Conservation (phyloP, 2,329 filamentous ascomycete species). For the Cladophialophora immunda region DNA sequence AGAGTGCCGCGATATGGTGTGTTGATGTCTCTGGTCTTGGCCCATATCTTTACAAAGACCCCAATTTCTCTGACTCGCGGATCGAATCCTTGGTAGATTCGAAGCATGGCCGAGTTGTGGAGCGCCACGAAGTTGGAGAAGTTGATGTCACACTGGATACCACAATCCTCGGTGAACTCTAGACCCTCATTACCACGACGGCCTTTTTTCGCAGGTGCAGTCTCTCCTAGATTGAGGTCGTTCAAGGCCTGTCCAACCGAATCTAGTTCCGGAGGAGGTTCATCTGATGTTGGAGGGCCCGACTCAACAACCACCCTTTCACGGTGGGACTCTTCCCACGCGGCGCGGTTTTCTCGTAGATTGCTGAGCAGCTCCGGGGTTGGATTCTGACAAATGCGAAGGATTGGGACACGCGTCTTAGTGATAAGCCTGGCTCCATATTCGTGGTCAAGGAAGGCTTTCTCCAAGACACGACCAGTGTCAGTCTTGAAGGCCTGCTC, state of each 20-base stretch:
- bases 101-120: constrained; percentile 82
- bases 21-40: constrained; percentile 84
- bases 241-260: constrained; percentile 19
- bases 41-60: constrained; percentile 90
- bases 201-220: constrained; percentile 44
- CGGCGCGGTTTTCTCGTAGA: constrained; percentile 67
- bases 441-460: constrained; percentile 74
- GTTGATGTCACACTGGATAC: constrained; percentile 93
- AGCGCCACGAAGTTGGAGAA: constrained; percentile 85
- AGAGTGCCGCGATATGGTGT: constrained; percentile 85
- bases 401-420: constrained; percentile 82
- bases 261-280: constrained; percentile 21
- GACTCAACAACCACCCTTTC: constrained; percentile 6
- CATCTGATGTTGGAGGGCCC: constrained; percentile 5
- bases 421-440: constrained; percentile 80
- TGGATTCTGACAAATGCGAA: constrained; percentile 83
- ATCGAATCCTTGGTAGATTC: constrained; percentile 84
- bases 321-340: constrained; percentile 30
- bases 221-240: constrained; percentile 33
- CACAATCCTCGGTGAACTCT: constrained; percentile 79
- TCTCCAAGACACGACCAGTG: constrained; percentile 75
- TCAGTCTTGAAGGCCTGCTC: constrained; percentile 32
- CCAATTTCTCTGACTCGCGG: constrained; percentile 79
- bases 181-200: constrained; percentile 66
- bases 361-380: constrained; percentile 66